A percentile compares a stretch with the other conserved stretches of the same genome.
These are phyloP conservation scores for Casuarina equisetifolia DNA, from an alignment of 306 rosid genomes.

Conservation along the genomic window DNA sequence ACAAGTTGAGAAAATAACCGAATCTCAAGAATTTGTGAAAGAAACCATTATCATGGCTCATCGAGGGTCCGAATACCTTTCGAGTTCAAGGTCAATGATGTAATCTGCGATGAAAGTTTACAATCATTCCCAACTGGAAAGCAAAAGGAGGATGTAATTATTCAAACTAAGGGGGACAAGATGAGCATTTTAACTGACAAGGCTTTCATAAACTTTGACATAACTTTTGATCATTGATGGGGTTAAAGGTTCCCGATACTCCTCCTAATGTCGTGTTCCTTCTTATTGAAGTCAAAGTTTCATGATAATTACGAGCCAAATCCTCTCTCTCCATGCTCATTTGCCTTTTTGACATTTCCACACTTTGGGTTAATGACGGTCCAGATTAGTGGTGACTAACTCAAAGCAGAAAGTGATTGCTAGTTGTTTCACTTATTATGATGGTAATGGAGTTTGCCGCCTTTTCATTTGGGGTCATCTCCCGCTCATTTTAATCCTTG, in stretches of 20 bases:
- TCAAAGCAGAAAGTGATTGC: constrained; percentile 8
- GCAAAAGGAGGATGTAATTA: constrained; percentile 1
- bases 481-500: constrained; percentile 18
- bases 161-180: constrained; percentile 17
- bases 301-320: constrained; percentile 12
- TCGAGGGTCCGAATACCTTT: neutral
- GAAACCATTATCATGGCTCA: neutral
- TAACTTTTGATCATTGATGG: constrained; percentile 8
- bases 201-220: constrained; percentile 4
- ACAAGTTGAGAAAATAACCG: constrained; percentile 12
- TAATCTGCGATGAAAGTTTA: constrained; percentile 31
- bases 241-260: constrained; percentile 8
- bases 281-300: constrained; percentile 21
- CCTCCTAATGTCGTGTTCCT: constrained; percentile 24
- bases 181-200: constrained; percentile 3
- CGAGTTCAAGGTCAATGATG: constrained; percentile 29
- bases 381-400: constrained; percentile 6
- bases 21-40: constrained; percentile 8
- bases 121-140: constrained; percentile 24
- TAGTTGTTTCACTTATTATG: constrained; percentile 15
- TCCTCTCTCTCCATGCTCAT: neutral
- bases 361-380: constrained; percentile 18
- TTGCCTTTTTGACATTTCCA: constrained; percentile 23
- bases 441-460: constrained; percentile 11
- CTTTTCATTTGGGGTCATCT: neutral